Percentiles rank a stretch among this genome's conserved stretches.
These are phyloP conservation scores for Tuctoria greenei DNA, from an alignment of 176 grass and related monocot genomes.

Conservation along the genomic window DNA sequence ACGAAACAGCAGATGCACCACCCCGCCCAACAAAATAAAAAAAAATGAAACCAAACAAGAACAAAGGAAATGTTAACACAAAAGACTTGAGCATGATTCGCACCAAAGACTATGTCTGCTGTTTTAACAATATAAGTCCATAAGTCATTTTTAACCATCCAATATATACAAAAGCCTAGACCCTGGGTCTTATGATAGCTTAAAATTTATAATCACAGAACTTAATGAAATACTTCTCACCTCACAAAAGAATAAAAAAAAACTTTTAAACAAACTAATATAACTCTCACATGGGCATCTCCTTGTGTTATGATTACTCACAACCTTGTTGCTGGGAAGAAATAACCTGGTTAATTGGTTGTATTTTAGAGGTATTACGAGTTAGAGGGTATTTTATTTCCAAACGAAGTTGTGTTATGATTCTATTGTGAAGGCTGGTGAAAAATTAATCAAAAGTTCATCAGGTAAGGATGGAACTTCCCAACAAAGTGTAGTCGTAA, in stretches of 20 bases:
- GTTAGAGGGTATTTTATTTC: background rate
- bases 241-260: too few relatives aligned
- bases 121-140: too few relatives aligned
- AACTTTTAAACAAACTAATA: background rate
- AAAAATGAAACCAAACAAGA: background rate
- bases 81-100: background rate
- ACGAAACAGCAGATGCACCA: background rate
- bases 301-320: background rate
- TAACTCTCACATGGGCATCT: background rate
- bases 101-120: too few relatives aligned
- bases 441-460: background rate
- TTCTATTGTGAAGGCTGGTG: background rate
- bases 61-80: background rate
- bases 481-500: background rate
- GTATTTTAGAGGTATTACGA: background rate
- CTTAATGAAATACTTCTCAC: background rate
- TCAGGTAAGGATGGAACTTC: background rate
- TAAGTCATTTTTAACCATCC: background rate
- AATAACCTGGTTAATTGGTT: background rate
- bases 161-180: slow-evolving; percentile 3
- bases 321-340: background rate
- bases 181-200: background rate
- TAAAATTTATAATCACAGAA: background rate
- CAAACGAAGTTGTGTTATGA: background rate
- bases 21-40: background rate